Percentiles rank a stretch among this genome's conserved stretches.
phyloP scores from a whole-genome alignment of 768 basidiomycete genomes.

The Boletus pseudopeckii region DNA sequence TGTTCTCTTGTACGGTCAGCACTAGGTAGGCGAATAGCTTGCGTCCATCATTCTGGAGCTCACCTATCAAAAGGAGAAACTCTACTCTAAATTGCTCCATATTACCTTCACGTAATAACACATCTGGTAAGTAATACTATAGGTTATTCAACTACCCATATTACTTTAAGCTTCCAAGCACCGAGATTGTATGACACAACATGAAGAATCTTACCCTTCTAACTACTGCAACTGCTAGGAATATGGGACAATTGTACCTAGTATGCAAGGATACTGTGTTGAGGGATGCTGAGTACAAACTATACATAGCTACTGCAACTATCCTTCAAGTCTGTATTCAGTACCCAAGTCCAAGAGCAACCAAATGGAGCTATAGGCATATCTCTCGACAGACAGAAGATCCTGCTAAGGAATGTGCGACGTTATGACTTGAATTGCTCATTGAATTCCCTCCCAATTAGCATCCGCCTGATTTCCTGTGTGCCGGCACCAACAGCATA shows the following conservation, averaged over 20 bases:
- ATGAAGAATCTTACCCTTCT: too few relatives aligned
- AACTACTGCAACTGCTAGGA: background rate
- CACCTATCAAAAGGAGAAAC: conserved; percentile 30
- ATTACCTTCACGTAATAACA: conserved; percentile 1
- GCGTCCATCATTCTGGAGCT: conserved; percentile 1
- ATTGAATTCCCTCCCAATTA: conserved; percentile 93
- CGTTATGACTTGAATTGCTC: conserved; percentile 45
- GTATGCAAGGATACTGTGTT: background rate
- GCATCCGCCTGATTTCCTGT: conserved; percentile 91
- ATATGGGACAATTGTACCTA: background rate
- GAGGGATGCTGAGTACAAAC: background rate
- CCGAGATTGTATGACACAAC: background rate
- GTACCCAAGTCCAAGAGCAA: background rate
- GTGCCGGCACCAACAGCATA: conserved; percentile 97
- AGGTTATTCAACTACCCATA: background rate
- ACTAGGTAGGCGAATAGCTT: conserved; percentile 52
- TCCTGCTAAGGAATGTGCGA: background rate
- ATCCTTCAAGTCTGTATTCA: background rate
- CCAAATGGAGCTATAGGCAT: background rate
- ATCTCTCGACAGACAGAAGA: background rate
- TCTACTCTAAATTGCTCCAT: conserved; percentile 21
- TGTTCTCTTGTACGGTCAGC: conserved; percentile 83
- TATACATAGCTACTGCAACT: background rate
- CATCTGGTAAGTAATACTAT: background rate
- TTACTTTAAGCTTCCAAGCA: background rate